Percentiles rank a stretch among this genome's conserved stretches.
phyloP scores from a whole-genome alignment of 768 basidiomycete genomes.

The Rhodotorula graminis region DNA sequence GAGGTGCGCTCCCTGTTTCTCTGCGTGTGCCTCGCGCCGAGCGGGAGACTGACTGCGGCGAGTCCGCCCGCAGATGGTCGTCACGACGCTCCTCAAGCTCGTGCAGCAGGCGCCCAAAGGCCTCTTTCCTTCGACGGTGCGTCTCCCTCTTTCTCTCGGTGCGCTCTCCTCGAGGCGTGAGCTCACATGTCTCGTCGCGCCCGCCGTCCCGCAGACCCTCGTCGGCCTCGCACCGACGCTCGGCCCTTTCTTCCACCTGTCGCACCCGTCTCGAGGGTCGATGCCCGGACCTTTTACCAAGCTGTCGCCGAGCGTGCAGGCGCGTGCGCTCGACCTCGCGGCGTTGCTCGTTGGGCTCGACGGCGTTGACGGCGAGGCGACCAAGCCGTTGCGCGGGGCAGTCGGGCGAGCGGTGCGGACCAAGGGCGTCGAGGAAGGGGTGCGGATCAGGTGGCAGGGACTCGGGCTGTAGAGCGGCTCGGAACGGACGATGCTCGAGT shows the following conservation, averaged over 20 bases:
- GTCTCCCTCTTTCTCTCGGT: neutral
- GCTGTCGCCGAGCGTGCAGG: conserved; percentile 55
- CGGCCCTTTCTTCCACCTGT: conserved; percentile 71
- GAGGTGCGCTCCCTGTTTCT: conserved; percentile 54
- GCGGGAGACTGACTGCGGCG: neutral
- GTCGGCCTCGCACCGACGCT: conserved; percentile 57
- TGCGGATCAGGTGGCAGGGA: neutral
- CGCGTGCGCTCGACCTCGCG: conserved; percentile 65
- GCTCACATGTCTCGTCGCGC: neutral
- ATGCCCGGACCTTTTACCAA: conserved; percentile 72
- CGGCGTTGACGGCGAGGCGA: neutral
- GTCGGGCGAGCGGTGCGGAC: neutral
- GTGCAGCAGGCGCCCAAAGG: conserved; percentile 40
- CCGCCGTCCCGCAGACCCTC: neutral
- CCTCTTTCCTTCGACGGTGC: conserved; percentile 2
- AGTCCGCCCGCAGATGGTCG: conserved; percentile 46
- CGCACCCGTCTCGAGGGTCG: conserved; percentile 67
- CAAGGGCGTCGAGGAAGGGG: neutral
- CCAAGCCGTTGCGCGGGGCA: neutral
- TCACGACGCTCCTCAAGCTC: conserved; percentile 58
- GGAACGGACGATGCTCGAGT: neutral
- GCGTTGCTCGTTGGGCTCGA: neutral
- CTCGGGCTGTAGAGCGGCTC: neutral
- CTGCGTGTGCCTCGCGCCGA: conserved; percentile 46
- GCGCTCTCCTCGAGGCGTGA: conserved; percentile 1